Base-by-base conservation (phyloP, 148 eudicot species). In the Rhododendron ferrugineum region DNA sequence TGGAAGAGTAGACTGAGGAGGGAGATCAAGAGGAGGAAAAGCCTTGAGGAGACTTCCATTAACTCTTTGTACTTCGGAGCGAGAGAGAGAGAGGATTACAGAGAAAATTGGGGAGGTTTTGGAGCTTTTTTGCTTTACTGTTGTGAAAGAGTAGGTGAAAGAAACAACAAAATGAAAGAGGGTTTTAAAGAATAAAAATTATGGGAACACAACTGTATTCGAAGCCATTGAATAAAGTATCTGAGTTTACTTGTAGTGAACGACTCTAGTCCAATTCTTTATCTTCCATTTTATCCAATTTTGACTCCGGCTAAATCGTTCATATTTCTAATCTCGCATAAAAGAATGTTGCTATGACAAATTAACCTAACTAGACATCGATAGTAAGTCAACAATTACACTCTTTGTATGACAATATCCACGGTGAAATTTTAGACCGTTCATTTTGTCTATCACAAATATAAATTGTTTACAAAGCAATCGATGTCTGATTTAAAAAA, bases 1-100 rank as follows among this genome's bases (percentile, higher is more conserved):
- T 81, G 86, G 83, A 56, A 34, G 26, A 84, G 81, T 16, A 88
- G 78, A 88, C 79, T 77, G 72, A 85, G 75, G 49, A 83, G 62
- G 52, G 58, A 74, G 30, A 82, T 75, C 26, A 88, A 32, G 60
- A 84, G 81, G 68, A 66, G 44, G 32, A 90, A 60, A 81, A 72
- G 82, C 85, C 68, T 80, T 13, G 68, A 70, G 32, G 60, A 22
- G 52, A 79, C 34, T 36, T 73, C 87, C 82, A 86, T 84, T 49
- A 26, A 26, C 76, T n/a, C 14, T 68, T 37, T 70, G 60, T 70
- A 79, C 37, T 72, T 28, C 34, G 85, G 9, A 4, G 52, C 42
- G 79, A 1, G 46, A 62, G 78, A 66, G 52, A n/a, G 78, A 2
- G 28, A 13, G 60, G 58, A 58, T 58, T 58, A 11, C 64, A 62